phyloP scores from a whole-genome alignment of 192 early-diverging fungal species.

The Gryganskiella cystojenkinii region DNA sequence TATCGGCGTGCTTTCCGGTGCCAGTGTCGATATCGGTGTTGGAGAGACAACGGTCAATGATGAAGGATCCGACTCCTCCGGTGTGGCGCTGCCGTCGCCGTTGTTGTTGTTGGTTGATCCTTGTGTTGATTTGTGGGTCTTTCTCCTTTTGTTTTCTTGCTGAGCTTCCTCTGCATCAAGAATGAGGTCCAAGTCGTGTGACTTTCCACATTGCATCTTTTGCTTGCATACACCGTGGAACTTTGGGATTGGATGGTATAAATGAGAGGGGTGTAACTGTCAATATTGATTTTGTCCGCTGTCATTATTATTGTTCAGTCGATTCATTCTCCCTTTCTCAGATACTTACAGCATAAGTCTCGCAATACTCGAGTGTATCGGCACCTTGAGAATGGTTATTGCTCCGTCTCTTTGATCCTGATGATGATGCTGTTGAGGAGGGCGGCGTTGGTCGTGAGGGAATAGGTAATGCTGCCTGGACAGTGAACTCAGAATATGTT shows the following conservation, averaged over 20 bases:
- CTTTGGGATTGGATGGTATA: slow-evolving; percentile 47
- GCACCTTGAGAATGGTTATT: neutral
- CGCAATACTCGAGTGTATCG: slow-evolving; percentile 70
- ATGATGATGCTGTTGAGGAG: neutral
- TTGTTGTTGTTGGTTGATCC: neutral
- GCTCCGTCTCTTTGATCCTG: neutral
- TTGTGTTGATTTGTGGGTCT: slow-evolving; percentile 17
- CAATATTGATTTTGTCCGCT: too few species aligned
- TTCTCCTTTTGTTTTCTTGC: slow-evolving; percentile 54
- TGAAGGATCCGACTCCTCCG: too few species aligned
- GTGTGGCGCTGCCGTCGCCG: slow-evolving; percentile 25
- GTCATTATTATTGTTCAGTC: too few species aligned
- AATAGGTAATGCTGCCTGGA: slow-evolving; percentile 22
- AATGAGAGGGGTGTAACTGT: too few species aligned
- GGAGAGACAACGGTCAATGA: slow-evolving; percentile 11
- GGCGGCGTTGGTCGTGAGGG: neutral
- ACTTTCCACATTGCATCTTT: slow-evolving; percentile 72
- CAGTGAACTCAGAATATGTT: slow-evolving; percentile 20
- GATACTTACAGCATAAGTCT: slow-evolving; percentile 84
- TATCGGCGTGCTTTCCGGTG: slow-evolving; percentile 12
- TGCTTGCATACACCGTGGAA: slow-evolving; percentile 81
- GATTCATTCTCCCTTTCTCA: too few species aligned
- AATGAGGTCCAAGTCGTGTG: slow-evolving; percentile 91
- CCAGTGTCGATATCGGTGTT: slow-evolving; percentile 18
- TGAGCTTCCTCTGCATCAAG: slow-evolving; percentile 75